phyloP scores from a whole-genome alignment of 805 yeast genomes.

The Clavispora carvajalis region DNA sequence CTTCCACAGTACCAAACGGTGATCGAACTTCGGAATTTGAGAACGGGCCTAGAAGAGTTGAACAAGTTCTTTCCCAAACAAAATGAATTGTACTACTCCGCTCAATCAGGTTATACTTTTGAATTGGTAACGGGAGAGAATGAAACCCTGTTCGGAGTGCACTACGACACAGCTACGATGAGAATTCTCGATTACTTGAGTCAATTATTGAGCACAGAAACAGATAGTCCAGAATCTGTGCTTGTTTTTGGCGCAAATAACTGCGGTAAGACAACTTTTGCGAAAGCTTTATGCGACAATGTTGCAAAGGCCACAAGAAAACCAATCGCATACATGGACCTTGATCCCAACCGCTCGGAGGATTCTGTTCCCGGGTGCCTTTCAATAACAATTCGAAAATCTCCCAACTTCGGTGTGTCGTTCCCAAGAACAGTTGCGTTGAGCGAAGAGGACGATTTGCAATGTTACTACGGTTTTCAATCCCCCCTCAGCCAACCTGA shows the following conservation, averaged over 20 bases:
- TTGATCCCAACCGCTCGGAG: conserved; percentile 91
- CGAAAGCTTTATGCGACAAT: conserved; percentile 49
- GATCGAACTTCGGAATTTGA: conserved; percentile 27
- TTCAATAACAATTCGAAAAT: conserved; percentile 40
- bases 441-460: conserved; percentile 6
- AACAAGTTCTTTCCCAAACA: conserved; percentile 41
- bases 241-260: conserved; percentile 63
- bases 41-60: conserved; percentile 43
- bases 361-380: conserved; percentile 67
- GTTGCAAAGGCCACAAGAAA: conserved; percentile 25
- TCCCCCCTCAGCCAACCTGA: conserved; percentile 66
- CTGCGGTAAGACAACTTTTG: conserved; percentile 76
- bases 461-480: conserved; percentile 54
- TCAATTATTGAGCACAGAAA: conserved; percentile 1
- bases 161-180: not conserved
- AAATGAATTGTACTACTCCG: conserved; percentile 27
- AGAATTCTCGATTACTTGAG: conserved; percentile 1
- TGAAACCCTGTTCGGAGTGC: not conserved
- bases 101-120: conserved; percentile 7
- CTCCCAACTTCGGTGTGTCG: conserved; percentile 26
- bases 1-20: conserved; percentile 40
- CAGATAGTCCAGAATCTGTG: conserved; percentile 19
- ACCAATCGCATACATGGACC: conserved; percentile 53
- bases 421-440: conserved; percentile 14
- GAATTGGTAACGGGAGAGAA: conserved; percentile 1